Evolutionary conservation across 768 basidiomycete species (phyloP).

Genomic region (Leccinum aurantiacum): DNA sequence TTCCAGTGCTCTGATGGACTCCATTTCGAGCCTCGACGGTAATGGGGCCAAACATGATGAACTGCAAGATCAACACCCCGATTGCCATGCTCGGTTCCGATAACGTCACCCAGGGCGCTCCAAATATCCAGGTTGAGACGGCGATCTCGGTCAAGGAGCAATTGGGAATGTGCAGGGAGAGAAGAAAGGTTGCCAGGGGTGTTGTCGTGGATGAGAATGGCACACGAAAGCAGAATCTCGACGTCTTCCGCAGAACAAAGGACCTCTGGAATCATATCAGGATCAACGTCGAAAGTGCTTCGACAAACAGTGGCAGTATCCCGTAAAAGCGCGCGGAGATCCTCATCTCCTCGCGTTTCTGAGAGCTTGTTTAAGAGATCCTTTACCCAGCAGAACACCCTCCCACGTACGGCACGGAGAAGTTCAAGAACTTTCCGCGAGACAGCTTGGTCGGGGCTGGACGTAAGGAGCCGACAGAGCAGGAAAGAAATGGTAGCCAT

Average conservation of each 20-base stretch:
- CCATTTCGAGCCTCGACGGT: neutral
- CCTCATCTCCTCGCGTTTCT: neutral
- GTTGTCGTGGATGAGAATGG: conserved; percentile 6
- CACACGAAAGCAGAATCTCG: neutral
- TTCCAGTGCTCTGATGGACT: neutral
- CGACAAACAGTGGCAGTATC: neutral
- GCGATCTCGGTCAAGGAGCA: conserved; percentile 31
- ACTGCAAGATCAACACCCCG: conserved; percentile 21
- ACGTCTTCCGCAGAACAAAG: neutral
- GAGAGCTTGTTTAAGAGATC: neutral
- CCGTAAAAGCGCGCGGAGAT: neutral
- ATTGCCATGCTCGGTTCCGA: neutral
- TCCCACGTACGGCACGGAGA: neutral
- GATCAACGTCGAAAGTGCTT: neutral
- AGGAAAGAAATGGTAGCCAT: neutral
- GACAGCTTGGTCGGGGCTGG: neutral
- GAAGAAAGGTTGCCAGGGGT: conserved; percentile 11
- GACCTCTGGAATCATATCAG: neutral
- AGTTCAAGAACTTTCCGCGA: neutral
- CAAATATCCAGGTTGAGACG: conserved; percentile 5
- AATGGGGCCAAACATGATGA: neutral
- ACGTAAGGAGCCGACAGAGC: neutral
- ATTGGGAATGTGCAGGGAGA: conserved; percentile 8
- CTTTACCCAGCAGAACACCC: neutral
- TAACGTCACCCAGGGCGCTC: conserved; percentile 3